phyloP scores from a whole-genome alignment of 352 stramenopile genomes.

The Globisporangium canariense region DNA sequence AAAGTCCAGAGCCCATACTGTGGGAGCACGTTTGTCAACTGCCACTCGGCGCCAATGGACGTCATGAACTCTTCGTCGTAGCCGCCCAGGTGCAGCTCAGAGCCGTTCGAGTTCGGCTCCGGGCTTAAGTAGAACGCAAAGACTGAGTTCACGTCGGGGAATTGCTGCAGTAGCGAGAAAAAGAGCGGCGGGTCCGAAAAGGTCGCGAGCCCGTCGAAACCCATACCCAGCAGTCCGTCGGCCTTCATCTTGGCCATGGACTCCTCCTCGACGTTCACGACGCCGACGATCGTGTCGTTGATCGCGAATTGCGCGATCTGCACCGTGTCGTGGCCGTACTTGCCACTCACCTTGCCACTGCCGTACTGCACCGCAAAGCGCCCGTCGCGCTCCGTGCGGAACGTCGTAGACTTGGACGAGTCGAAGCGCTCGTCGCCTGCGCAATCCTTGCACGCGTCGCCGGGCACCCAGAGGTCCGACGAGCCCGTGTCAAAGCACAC shows the following conservation, averaged over 20 bases:
- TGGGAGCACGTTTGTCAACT: conserved; percentile 67
- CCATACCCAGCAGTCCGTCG: conserved; percentile 96
- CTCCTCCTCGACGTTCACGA: conserved; percentile 63
- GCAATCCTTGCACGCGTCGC: conserved; percentile 46
- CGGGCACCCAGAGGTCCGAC: conserved; percentile 75
- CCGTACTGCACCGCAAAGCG: conserved; percentile 73
- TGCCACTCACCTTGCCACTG: conserved; percentile 64
- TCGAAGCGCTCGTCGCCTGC: conserved; percentile 56
- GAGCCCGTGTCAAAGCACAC: conserved; percentile 86
- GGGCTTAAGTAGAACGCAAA: conserved; percentile 97
- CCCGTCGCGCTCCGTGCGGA: conserved; percentile 28
- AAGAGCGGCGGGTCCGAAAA: conserved; percentile 76
- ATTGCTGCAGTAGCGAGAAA: conserved; percentile 58
- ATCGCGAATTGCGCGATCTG: conserved; percentile 45
- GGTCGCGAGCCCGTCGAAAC: conserved; percentile 91
- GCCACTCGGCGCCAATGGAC: conserved; percentile 47
- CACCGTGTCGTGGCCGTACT: conserved; percentile 58
- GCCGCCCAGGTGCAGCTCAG: conserved; percentile 66
- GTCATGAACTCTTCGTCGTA: conserved; percentile 56
- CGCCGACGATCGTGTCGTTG: conserved; percentile 44
- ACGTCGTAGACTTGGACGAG: conserved; percentile 43
- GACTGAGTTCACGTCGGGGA: conserved; percentile 64
- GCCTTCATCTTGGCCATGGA: conserved; percentile 82
- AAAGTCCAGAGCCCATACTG: conserved; percentile 86
- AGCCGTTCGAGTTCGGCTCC: conserved; percentile 75